These are phyloP conservation scores for Salisapilia sapeloensis DNA, from an alignment of 352 stramenopile species.

Conservation along the genomic window DNA sequence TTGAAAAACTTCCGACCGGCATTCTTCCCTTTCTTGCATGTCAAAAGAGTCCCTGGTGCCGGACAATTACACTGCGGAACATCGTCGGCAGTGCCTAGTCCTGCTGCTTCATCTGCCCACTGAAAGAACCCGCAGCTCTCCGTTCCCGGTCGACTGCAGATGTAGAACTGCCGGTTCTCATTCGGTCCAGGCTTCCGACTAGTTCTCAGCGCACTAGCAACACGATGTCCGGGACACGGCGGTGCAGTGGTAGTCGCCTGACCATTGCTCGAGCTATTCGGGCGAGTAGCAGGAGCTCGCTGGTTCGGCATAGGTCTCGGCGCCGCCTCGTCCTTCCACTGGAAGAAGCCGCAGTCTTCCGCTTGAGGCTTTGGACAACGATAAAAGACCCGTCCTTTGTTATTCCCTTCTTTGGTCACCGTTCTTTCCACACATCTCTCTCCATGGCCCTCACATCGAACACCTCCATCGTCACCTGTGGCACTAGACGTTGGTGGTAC, in stretches of 20 bases:
- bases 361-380: slow-evolving; percentile 24
- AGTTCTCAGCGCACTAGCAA: slow-evolving; percentile 20
- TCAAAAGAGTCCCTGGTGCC: slow-evolving; percentile 18
- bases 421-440: slow-evolving; percentile 48
- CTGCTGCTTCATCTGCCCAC: slow-evolving; percentile 76
- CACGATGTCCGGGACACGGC: slow-evolving; percentile 23
- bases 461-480: not conserved
- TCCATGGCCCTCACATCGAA: slow-evolving; percentile 34
- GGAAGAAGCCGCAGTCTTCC: slow-evolving; percentile 53
- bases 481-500: slow-evolving; percentile 13
- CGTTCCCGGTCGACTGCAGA: slow-evolving; percentile 53
- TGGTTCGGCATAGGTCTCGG: not conserved
- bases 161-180: slow-evolving; percentile 86
- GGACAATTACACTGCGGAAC: slow-evolving; percentile 27
- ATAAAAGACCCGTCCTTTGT: slow-evolving; percentile 53
- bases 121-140: slow-evolving; percentile 82
- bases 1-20: slow-evolving; percentile 88
- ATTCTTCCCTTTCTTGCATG: slow-evolving; percentile 65
- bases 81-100: not conserved
- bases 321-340: slow-evolving; percentile 49
- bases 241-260: slow-evolving; percentile 5
- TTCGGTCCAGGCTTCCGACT: slow-evolving; percentile 47
- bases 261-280: not conserved
- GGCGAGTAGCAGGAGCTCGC: slow-evolving; percentile 1
- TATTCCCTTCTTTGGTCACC: slow-evolving; percentile 39